Percentiles rank a stretch among this genome's conserved stretches.
Conservation (phyloP, 768 basidiomycete species). For the Leucocoprinus sp. region DNA sequence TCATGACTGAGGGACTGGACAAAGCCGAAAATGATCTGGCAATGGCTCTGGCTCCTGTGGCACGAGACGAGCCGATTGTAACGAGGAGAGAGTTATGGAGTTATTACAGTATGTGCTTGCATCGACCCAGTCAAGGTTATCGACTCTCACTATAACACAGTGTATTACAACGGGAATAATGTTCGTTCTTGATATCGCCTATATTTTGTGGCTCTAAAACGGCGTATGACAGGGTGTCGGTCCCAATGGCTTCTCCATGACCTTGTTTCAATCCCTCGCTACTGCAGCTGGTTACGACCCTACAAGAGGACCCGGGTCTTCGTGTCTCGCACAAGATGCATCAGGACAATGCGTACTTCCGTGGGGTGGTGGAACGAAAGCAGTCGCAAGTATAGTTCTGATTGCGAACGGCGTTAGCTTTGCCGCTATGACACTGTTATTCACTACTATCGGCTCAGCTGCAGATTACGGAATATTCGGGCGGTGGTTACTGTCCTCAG, state of each 20-base stretch:
- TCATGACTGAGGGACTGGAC: not conserved
- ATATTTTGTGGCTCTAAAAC: not conserved
- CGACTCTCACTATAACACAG: constrained; percentile 26
- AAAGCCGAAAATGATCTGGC: not conserved
- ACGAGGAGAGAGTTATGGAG: constrained; percentile 72
- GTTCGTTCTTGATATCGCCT: constrained; percentile 25
- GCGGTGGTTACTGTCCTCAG: constrained; percentile 64
- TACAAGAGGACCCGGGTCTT: constrained; percentile 56
- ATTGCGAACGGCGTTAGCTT: constrained; percentile 72
- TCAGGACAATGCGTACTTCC: constrained; percentile 75
- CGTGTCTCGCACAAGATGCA: constrained; percentile 46
- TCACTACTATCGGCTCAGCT: constrained; percentile 71
- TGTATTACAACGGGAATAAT: constrained; percentile 79
- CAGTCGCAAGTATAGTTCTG: constrained; percentile 70
- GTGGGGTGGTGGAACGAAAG: constrained; percentile 66
- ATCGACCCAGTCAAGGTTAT: not conserved
- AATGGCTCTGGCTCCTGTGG: not conserved
- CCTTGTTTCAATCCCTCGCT: constrained; percentile 66
- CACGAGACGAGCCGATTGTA: constrained; percentile 56
- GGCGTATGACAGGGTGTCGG: constrained; percentile 48
- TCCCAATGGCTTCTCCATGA: constrained; percentile 61
- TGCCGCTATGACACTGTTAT: constrained; percentile 73
- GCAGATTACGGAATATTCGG: constrained; percentile 74
- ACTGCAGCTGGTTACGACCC: constrained; percentile 72
- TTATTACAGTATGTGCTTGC: constrained; percentile 53